Evolutionary conservation across 1,284 basidiomycete genomes (phyloP), one percentile per base, ranked within the genome.

Genomic region (Vanrija pseudolonga): DNA sequence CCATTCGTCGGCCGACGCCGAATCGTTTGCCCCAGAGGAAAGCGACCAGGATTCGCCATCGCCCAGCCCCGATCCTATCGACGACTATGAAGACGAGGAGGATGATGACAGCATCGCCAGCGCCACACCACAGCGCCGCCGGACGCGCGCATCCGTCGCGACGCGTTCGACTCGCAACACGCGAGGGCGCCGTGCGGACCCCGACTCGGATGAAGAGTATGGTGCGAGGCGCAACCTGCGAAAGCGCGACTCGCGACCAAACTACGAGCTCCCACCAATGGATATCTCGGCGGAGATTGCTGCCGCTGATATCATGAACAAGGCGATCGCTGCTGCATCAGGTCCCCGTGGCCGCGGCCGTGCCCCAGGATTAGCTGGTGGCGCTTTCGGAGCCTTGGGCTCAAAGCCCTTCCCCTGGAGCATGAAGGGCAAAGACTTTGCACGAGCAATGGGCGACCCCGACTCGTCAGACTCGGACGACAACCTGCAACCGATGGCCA

Each of bases 31-130:
- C 5, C 68, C 65, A 3, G 55, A 56, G 3, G 64, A 66, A n/a
- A 60, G 58, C 1, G 67, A 63, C 26, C 32, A 32, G 32, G 32
- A 51, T 2, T 56, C 53, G 20, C 46, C 50, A 3, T 66, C 62
- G 5, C 45, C 55, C 12, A 61, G 63, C n/a, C 55, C 55, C 2
- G 55, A 62, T 4, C 56, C 53, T 4, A 53, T 58, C 2, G 66
- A 64, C 24, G 59, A 66, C 17, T 65, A 67, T 22, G 62, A 57
- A 14, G 60, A 88, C 45, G 78, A 80, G 44, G 54, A 57, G 12
- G 55, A 44, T 28, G 47, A 37, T 11, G 51, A 53, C 22, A 50
- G 46, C 32, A 18, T 40, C 7, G 39, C n/a, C n/a, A n/a, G n/a
- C n/a, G 39, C 15, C 5, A 40, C n/a, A 2, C 55, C 47, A 1